These are phyloP conservation scores for Exophiala mesophila DNA, from an alignment of 2,329 filamentous ascomycete species.

Conservation along the genomic window DNA sequence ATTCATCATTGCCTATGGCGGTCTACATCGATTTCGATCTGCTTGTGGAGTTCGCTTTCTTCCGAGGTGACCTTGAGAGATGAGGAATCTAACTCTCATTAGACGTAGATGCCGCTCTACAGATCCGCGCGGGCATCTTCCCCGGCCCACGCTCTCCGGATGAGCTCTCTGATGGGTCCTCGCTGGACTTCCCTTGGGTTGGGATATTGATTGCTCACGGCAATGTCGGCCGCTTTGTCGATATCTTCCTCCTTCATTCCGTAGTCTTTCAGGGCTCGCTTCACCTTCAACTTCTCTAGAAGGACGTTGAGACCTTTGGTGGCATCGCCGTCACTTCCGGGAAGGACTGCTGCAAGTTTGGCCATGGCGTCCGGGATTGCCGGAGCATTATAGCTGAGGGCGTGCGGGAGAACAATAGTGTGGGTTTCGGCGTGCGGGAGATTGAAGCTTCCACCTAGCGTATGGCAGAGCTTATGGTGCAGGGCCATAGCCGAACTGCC, in stretches of 20 bases:
- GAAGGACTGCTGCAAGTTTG: slow-evolving; percentile 50
- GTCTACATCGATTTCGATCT: too few species aligned
- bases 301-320: slow-evolving; percentile 54
- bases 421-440: slow-evolving; percentile 64
- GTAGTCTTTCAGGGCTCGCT: slow-evolving; percentile 49
- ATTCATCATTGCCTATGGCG: too few species aligned
- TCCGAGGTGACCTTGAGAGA: too few species aligned
- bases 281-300: slow-evolving; percentile 50
- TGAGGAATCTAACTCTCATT: too few species aligned
- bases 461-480: slow-evolving; percentile 65
- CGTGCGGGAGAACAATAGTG: slow-evolving; percentile 58
- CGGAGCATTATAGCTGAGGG: slow-evolving; percentile 58
- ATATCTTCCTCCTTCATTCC: slow-evolving; percentile 58
- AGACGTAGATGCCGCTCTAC: slow-evolving; percentile 7
- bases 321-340: slow-evolving; percentile 55
- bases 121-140: slow-evolving; percentile 34
- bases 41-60: too few species aligned
- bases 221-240: slow-evolving; percentile 57
- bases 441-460: slow-evolving; percentile 58
- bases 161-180: slow-evolving; percentile 50
- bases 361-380: slow-evolving; percentile 50
- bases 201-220: slow-evolving; percentile 55
- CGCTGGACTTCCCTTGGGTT: slow-evolving; percentile 54
- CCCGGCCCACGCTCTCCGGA: slow-evolving; percentile 57
- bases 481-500: slow-evolving; percentile 59